Percentiles rank a stretch among this genome's conserved stretches.
Conservation (phyloP, 192 early-diverging fungal genomes). For the Umbelopsis ramanniana region DNA sequence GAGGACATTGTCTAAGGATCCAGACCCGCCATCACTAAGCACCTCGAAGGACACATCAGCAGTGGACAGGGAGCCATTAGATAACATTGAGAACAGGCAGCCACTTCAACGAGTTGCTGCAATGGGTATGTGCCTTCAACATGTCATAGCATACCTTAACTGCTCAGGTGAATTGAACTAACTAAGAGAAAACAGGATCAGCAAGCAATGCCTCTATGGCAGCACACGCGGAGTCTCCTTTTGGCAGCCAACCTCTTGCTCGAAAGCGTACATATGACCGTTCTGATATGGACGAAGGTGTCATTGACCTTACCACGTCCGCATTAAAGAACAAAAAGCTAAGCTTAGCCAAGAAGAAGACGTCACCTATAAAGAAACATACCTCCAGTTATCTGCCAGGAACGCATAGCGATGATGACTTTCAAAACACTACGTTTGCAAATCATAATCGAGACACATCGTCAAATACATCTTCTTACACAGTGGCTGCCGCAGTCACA, state of each 20-base stretch:
- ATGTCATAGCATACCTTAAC: background rate
- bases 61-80: background rate
- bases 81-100: background rate
- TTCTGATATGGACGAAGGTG: background rate
- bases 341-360: background rate
- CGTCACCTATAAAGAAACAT: background rate
- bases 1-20: background rate
- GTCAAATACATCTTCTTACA: too few relatives aligned
- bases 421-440: background rate
- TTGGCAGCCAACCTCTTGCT: background rate
- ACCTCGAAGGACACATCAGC: background rate
- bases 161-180: background rate
- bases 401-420: slow-evolving; percentile 4
- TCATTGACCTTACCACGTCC: background rate
- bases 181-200: background rate
- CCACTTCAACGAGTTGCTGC: background rate
- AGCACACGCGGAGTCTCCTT: background rate
- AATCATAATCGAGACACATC: background rate
- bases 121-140: background rate
- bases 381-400: background rate
- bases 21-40: background rate
- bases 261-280: background rate
- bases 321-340: background rate
- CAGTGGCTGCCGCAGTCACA: background rate
- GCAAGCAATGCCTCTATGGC: background rate